phyloP scores from a whole-genome alignment of 1,284 basidiomycete genomes.

The Apiotrichum laibachii region DNA sequence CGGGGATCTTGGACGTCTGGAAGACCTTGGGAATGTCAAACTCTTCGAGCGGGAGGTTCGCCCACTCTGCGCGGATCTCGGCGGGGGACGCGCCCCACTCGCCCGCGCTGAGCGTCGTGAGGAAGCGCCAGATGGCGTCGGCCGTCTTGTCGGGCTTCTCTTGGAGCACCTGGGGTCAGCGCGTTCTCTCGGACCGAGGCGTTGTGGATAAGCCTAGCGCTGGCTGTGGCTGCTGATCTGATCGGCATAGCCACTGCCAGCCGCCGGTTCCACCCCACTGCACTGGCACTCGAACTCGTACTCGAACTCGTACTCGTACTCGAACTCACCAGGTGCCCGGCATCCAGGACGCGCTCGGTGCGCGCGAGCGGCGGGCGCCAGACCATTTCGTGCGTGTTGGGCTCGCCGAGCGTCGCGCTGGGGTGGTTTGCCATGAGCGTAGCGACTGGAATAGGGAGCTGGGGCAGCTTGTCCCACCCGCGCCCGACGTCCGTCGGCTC shows the following conservation, averaged over 20 bases:
- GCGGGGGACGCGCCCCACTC: slow-evolving; percentile 10
- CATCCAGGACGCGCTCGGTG: slow-evolving; percentile 35
- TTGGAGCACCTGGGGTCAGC: slow-evolving; percentile 30
- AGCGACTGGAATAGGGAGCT: slow-evolving; percentile 29
- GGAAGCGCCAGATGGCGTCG: slow-evolving; percentile 34
- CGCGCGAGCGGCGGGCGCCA: slow-evolving; percentile 31
- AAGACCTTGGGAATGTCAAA: background rate
- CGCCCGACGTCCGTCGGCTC: slow-evolving; percentile 28
- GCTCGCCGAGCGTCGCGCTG: slow-evolving; percentile 30
- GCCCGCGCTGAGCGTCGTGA: slow-evolving; percentile 21
- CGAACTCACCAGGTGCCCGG: slow-evolving; percentile 38
- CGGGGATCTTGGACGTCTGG: background rate
- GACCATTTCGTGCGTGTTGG: slow-evolving; percentile 33
- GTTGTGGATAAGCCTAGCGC: too few species aligned
- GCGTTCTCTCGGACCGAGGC: too few species aligned
- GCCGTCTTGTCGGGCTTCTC: slow-evolving; percentile 38
- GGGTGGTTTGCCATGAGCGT: slow-evolving; percentile 23
- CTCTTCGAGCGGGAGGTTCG: background rate
- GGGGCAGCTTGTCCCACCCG: slow-evolving; percentile 37
- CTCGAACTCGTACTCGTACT: too few species aligned
- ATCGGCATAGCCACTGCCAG: too few species aligned
- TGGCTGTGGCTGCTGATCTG: too few species aligned
- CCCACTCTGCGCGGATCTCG: slow-evolving; percentile 6
- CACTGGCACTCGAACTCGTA: too few species aligned
- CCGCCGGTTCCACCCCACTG: too few species aligned